Evolutionary conservation across 192 early-diverging fungal species (phyloP).

Genomic region (Coemansia sp.): DNA sequence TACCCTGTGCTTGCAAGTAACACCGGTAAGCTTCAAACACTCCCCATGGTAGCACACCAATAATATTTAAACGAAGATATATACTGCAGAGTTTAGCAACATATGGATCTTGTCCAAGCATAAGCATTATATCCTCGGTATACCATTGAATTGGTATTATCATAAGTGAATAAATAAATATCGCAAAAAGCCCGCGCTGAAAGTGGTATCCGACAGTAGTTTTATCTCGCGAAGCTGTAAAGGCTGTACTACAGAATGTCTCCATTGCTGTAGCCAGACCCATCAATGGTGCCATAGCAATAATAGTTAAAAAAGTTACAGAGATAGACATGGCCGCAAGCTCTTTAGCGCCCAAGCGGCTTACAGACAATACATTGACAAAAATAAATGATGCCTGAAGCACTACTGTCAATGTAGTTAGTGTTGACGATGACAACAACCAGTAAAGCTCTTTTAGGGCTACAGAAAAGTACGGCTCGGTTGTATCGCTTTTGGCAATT

Average conservation of each 20-base stretch:
- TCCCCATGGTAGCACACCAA: constrained; percentile 71
- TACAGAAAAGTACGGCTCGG: constrained; percentile 19
- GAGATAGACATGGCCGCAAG: constrained; percentile 66
- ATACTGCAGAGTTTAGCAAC: constrained; percentile 58
- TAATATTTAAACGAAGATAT: constrained; percentile 65
- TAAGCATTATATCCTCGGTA: constrained; percentile 64
- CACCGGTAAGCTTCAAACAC: constrained; percentile 77
- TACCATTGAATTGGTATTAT: constrained; percentile 67
- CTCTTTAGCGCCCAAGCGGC: constrained; percentile 59
- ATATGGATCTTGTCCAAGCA: constrained; percentile 69
- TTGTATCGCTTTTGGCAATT: constrained; percentile 36
- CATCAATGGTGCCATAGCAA: constrained; percentile 55
- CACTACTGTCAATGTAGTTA: constrained; percentile 31
- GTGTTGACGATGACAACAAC: constrained; percentile 39
- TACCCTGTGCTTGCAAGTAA: constrained; percentile 80
- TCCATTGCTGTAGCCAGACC: constrained; percentile 67
- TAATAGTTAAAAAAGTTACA: constrained; percentile 55
- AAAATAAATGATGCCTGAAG: constrained; percentile 67
- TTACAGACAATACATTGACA: constrained; percentile 61
- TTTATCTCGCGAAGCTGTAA: constrained; percentile 60
- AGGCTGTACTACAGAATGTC: constrained; percentile 66
- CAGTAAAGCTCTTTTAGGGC: constrained; percentile 29
- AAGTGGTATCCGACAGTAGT: constrained; percentile 62
- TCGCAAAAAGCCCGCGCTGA: constrained; percentile 72
- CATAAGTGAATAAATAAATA: constrained; percentile 64